Conservation (phyloP, 164 flowering plant species). For the Chloranthus sessilifolius region DNA sequence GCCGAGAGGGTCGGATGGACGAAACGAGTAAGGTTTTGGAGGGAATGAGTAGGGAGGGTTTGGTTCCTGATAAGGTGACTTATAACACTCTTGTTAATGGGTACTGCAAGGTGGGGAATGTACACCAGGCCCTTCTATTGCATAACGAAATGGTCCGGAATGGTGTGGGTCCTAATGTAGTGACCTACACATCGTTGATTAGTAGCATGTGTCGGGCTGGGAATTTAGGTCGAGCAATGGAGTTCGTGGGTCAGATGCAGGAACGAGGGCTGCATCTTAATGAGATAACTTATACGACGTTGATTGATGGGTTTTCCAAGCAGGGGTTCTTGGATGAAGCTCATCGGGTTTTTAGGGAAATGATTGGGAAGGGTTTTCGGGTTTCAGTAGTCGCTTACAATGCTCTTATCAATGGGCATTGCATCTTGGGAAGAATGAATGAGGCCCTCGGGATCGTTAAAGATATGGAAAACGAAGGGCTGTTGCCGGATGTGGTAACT, state of each 20-base stretch:
- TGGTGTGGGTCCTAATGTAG: slow-evolving; percentile 69
- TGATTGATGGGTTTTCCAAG: slow-evolving; percentile 78
- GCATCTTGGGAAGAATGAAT: slow-evolving; percentile 51
- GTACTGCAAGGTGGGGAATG: slow-evolving; percentile 65
- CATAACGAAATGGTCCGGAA: slow-evolving; percentile 67
- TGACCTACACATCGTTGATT: slow-evolving; percentile 81
- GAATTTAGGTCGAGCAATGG: slow-evolving; percentile 66
- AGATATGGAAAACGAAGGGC: slow-evolving; percentile 51
- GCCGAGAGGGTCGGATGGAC: slow-evolving; percentile 59
- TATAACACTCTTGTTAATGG: slow-evolving; percentile 82
- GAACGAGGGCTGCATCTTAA: slow-evolving; percentile 62
- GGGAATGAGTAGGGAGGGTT: slow-evolving; percentile 57
- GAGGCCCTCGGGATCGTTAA: slow-evolving; percentile 43
- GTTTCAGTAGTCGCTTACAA: slow-evolving; percentile 74
- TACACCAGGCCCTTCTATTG: slow-evolving; percentile 70
- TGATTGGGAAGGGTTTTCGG: slow-evolving; percentile 46
- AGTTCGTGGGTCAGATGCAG: slow-evolving; percentile 62
- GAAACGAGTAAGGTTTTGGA: slow-evolving; percentile 45
- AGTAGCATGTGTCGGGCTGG: slow-evolving; percentile 70
- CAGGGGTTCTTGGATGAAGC: slow-evolving; percentile 65
- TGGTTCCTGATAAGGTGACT: slow-evolving; percentile 70
- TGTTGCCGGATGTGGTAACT: slow-evolving; percentile 67
- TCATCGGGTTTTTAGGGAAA: slow-evolving; percentile 41
- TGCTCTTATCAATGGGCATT: slow-evolving; percentile 69
- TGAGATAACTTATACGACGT: slow-evolving; percentile 66